Percentiles rank a stretch among this genome's conserved stretches.
Evolutionary conservation across 768 basidiomycete species (phyloP).

Genomic region (Pseudohyphozyma bogoriensis): DNA sequence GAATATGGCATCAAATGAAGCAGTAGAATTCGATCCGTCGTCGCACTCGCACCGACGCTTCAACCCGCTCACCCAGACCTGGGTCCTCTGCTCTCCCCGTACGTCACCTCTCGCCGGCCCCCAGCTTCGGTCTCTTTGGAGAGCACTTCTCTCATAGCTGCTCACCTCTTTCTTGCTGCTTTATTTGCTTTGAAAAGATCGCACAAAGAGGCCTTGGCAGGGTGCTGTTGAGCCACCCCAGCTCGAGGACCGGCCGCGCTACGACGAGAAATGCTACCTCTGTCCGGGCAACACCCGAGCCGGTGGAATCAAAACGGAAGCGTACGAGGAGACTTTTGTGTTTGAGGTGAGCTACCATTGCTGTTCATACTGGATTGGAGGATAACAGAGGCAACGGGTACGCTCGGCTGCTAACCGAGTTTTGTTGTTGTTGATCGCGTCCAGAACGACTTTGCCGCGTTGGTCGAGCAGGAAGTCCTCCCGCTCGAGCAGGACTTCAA

Average conservation of each 20-base stretch:
- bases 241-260: slow-evolving; percentile 35
- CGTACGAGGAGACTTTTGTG: slow-evolving; percentile 55
- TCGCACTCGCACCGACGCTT: slow-evolving; percentile 20
- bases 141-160: neutral
- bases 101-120: neutral
- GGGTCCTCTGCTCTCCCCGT: slow-evolving; percentile 29
- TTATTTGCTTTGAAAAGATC: slow-evolving; percentile 46
- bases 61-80: slow-evolving; percentile 31
- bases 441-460: slow-evolving; percentile 33
- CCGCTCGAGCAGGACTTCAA: slow-evolving; percentile 4
- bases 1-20: too few species aligned
- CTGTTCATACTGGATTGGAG: too few species aligned
- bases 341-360: slow-evolving; percentile 35
- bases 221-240: slow-evolving; percentile 69
- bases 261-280: slow-evolving; percentile 55
- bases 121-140: neutral
- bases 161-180: neutral
- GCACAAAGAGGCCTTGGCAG: slow-evolving; percentile 81
- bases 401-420: too few species aligned
- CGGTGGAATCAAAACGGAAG: slow-evolving; percentile 58
- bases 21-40: slow-evolving; percentile 15
- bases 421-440: too few species aligned
- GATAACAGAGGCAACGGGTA: too few species aligned
- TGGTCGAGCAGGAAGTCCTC: slow-evolving; percentile 20
- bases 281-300: slow-evolving; percentile 75